These are phyloP conservation scores for Auricularia sp. DNA, from an alignment of 768 basidiomycete species.

Conservation along the genomic window DNA sequence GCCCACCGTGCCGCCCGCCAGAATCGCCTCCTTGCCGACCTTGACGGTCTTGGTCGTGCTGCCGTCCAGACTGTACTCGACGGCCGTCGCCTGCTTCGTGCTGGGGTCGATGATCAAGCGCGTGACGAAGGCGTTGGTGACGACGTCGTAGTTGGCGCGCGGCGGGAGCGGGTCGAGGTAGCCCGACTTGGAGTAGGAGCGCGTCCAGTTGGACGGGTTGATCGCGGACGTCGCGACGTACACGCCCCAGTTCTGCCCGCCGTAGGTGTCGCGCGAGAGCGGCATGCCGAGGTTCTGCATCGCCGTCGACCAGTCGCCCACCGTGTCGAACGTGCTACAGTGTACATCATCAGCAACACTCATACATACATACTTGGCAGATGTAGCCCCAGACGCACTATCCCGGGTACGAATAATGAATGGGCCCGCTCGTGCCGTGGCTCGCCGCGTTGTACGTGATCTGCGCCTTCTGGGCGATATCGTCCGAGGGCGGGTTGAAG, in stretches of 20 bases:
- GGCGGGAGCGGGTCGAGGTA: constrained; percentile 59
- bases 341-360: no score
- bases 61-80: constrained; percentile 37
- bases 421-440: constrained; percentile 45
- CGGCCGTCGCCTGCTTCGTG: constrained; percentile 26
- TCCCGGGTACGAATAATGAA: constrained; percentile 29
- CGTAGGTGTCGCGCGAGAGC: constrained; percentile 28
- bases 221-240: constrained; percentile 50
- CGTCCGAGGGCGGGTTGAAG: constrained; percentile 40
- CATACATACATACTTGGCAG: no score
- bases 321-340: not conserved
- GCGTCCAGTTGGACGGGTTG: constrained; percentile 53
- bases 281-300: not conserved
- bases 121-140: constrained; percentile 51
- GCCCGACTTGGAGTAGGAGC: constrained; percentile 51
- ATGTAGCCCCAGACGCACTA: not conserved
- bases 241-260: constrained; percentile 39
- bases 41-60: constrained; percentile 31
- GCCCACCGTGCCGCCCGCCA: constrained; percentile 39
- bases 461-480: constrained; percentile 29
- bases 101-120: constrained; percentile 33
- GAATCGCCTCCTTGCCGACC: constrained; percentile 47
- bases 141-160: constrained; percentile 52
- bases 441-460: constrained; percentile 36
- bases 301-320: not conserved